Evolutionary conservation across 805 yeast species (phyloP).

Genomic region (Lipomyces yamadae): DNA sequence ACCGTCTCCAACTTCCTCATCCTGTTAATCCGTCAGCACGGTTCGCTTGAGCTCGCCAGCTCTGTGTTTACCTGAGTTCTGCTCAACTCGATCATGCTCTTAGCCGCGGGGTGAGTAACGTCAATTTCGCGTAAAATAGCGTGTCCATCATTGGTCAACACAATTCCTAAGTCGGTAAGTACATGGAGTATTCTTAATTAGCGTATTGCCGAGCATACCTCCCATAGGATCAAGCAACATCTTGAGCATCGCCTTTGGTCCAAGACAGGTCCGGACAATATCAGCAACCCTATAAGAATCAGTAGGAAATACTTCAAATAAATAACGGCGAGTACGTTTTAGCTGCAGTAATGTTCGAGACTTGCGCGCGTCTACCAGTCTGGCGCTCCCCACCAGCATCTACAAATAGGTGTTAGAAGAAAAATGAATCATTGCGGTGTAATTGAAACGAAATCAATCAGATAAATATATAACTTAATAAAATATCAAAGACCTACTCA

Average conservation of each 20-base stretch:
- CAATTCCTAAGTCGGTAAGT: constrained; percentile 63
- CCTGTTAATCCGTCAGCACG: constrained; percentile 55
- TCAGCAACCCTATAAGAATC: constrained; percentile 68
- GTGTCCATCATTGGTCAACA: constrained; percentile 96
- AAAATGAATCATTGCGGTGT: neutral
- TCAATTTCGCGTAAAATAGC: constrained; percentile 97
- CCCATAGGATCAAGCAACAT: constrained; percentile 95
- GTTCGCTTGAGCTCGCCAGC: neutral
- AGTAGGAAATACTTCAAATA: neutral
- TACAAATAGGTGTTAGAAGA: neutral
- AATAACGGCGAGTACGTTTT: constrained; percentile 61
- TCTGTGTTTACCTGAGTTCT: constrained; percentile 58
- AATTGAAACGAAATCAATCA: neutral
- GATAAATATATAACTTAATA: neutral
- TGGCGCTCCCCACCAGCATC: constrained; percentile 72
- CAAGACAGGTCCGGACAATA: constrained; percentile 95
- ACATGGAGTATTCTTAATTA: constrained; percentile 51
- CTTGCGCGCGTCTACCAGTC: constrained; percentile 95
- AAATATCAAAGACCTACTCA: constrained; percentile 52
- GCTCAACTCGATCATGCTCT: constrained; percentile 94
- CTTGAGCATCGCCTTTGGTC: constrained; percentile 98
- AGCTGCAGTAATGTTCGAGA: constrained; percentile 98
- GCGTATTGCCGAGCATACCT: constrained; percentile 27
- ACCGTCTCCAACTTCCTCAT: constrained; percentile 98
- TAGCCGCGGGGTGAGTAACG: constrained; percentile 96